A percentile compares a stretch with the other conserved stretches of the same genome.
Conservation (phyloP, 768 basidiomycete species). For the Boletus barrowsii region DNA sequence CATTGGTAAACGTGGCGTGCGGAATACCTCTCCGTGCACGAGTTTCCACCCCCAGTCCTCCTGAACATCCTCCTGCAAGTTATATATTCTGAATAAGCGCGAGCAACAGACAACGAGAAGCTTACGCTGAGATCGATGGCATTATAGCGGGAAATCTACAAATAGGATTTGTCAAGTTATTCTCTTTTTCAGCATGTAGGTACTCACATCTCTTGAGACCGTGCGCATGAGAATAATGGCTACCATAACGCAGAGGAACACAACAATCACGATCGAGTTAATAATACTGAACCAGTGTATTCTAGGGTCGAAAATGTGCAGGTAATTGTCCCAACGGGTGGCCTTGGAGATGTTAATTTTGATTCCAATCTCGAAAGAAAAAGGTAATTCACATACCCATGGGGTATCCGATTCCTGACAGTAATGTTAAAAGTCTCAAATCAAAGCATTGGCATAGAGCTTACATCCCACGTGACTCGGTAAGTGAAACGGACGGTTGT, state of each 20-base stretch:
- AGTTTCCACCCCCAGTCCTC: conserved; percentile 99
- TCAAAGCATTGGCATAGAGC: conserved; percentile 22
- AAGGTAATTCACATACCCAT: conserved; percentile 49
- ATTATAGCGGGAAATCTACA: conserved; percentile 65
- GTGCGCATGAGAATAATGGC: conserved; percentile 84
- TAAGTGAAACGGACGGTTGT: conserved; percentile 85
- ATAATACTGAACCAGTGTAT: conserved; percentile 97
- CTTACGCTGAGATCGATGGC: conserved; percentile 85
- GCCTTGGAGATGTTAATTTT: conserved; percentile 50
- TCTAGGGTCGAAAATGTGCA: conserved; percentile 88
- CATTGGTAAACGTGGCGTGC: conserved; percentile 74
- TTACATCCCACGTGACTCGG: conserved; percentile 80
- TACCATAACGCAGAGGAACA: conserved; percentile 92
- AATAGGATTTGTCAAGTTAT: background rate
- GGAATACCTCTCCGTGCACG: conserved; percentile 94
- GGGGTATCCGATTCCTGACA: conserved; percentile 77
- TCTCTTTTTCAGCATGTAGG: background rate
- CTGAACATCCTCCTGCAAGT: conserved; percentile 80
- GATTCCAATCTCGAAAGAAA: background rate
- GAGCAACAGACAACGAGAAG: background rate
- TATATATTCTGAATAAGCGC: background rate
- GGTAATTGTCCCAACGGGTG: conserved; percentile 94
- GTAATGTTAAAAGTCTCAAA: background rate
- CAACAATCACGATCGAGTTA: conserved; percentile 87
- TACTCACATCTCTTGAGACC: conserved; percentile 79